Evolutionary conservation across 805 yeast genomes (phyloP), one percentile per base, ranked within the genome.

Genomic region (Saturnispora hagleri): DNA sequence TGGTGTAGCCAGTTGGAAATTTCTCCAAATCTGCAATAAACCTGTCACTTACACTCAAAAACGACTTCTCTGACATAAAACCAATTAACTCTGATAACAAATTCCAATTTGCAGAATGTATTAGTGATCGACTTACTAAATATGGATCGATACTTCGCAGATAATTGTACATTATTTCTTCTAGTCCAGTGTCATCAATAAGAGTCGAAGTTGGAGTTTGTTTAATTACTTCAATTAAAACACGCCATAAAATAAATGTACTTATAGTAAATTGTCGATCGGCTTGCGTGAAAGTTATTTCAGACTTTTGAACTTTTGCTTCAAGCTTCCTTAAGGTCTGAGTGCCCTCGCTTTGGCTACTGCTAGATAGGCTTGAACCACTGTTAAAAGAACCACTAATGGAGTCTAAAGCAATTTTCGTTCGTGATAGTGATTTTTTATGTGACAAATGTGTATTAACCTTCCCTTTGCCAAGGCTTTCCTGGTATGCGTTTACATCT

Each of bases 1-100:
- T 69, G 0, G 80, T 65, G 12, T 72, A 69, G 9, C 72, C 69
- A 4, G 73, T 64, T 15, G 95, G 95, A 2, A 84, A 74, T 61
- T 85, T 88, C 62, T 93, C 99, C 50, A 93, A 69, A 60, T 91
- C 97, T 0, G 95, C 95, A 50, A 93, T 86, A 62, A 93, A 93
- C 52, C 96, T 71, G 64, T 93, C 99, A 62, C 95, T 87, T 1
- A 93, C 98, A 51, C 89, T 83, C 12, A 88, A 64, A 58, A 93
- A 89, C 49, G 95, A 75, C 56, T 81, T 82, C 44, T 80, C 85
- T 0, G 96, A 87, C 95, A 95, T 89, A 57, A 82, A 83, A 1
- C 99, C 99, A 41, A 95, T 68, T 6, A 93, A 71, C 55, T 86
- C 86, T 0, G 98, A 95, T 66, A 93, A 83, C 35, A 90, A 74